Evolutionary conservation across 768 basidiomycete species (phyloP).

Genomic region (Podaxis sp.): DNA sequence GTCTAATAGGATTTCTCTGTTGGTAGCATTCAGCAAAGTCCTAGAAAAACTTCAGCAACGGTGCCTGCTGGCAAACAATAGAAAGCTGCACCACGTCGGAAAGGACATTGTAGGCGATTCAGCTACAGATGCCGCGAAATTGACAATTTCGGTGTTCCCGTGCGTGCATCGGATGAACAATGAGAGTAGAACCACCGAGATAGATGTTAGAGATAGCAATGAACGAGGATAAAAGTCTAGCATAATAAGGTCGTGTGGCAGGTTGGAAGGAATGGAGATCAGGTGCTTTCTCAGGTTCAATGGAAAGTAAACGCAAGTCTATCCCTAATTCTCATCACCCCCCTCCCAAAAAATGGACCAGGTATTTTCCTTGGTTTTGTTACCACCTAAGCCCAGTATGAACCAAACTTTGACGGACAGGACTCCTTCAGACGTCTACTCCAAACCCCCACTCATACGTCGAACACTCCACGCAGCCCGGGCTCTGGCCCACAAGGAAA

Average conservation of each 20-base stretch:
- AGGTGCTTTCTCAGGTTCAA: neutral
- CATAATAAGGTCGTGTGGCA: neutral
- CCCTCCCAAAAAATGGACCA: constrained; percentile 27
- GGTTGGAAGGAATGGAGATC: neutral
- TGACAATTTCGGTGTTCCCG: constrained; percentile 67
- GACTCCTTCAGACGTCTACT: constrained; percentile 58
- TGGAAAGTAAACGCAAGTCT: neutral
- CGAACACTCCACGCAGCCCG: constrained; percentile 12
- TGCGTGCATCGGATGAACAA: constrained; percentile 15
- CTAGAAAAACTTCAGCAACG: constrained; percentile 19
- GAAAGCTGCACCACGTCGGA: constrained; percentile 24
- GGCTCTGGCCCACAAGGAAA: constrained; percentile 10
- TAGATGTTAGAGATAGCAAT: neutral
- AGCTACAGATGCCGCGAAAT: constrained; percentile 36
- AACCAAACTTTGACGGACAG: constrained; percentile 23
- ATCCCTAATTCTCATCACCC: neutral
- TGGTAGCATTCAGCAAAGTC: constrained; percentile 31
- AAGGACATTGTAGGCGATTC: constrained; percentile 17
- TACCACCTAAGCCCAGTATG: neutral
- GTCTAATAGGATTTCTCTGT: constrained; percentile 30
- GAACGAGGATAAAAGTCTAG: neutral
- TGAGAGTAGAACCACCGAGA: neutral
- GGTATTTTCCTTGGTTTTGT: constrained; percentile 15
- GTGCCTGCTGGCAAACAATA: neutral
- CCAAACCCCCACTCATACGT: constrained; percentile 24